Percentiles rank a stretch among this genome's conserved stretches.
Conservation (phyloP, 1,284 basidiomycete species). For the Takashimella koratensis region DNA sequence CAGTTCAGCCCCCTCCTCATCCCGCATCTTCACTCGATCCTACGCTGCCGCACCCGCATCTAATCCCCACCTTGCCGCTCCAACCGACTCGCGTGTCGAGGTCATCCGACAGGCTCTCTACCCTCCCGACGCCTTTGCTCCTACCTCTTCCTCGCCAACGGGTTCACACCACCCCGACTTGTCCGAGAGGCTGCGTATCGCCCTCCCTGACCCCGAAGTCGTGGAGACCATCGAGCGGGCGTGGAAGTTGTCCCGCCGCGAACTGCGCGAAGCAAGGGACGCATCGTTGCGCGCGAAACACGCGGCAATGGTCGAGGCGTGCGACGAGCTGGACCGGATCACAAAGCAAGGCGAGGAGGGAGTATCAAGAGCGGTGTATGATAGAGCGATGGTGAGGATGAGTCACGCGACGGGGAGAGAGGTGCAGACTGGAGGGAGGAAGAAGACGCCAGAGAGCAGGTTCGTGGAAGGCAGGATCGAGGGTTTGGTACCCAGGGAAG, state of each 20-base stretch:
- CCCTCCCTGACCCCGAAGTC: conserved; percentile 77
- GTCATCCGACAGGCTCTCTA: conserved; percentile 73
- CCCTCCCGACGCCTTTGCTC: conserved; percentile 59
- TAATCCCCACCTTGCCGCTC: conserved; percentile 14
- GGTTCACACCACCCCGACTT: conserved; percentile 75
- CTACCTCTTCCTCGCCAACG: conserved; percentile 57
- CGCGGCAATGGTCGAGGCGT: conserved; percentile 69
- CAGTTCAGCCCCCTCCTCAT: too few relatives aligned
- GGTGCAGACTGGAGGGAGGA: conserved; percentile 56
- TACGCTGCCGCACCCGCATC: neutral
- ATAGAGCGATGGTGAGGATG: conserved; percentile 63
- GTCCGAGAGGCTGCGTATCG: conserved; percentile 65
- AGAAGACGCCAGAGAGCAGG: conserved; percentile 61
- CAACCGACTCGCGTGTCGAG: conserved; percentile 62
- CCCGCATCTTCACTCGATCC: neutral
- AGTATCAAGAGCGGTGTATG: conserved; percentile 54
- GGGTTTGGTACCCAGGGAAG: conserved; percentile 68
- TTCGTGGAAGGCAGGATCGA: conserved; percentile 71
- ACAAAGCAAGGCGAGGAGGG: conserved; percentile 14
- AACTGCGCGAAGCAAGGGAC: conserved; percentile 64
- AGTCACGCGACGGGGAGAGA: conserved; percentile 54
- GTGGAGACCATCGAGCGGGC: conserved; percentile 93
- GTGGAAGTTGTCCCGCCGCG: conserved; percentile 76
- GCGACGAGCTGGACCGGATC: conserved; percentile 68
- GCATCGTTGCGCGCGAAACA: conserved; percentile 68